Evolutionary conservation across 768 basidiomycete genomes (phyloP).

Genomic region (Collybia mongolica): DNA sequence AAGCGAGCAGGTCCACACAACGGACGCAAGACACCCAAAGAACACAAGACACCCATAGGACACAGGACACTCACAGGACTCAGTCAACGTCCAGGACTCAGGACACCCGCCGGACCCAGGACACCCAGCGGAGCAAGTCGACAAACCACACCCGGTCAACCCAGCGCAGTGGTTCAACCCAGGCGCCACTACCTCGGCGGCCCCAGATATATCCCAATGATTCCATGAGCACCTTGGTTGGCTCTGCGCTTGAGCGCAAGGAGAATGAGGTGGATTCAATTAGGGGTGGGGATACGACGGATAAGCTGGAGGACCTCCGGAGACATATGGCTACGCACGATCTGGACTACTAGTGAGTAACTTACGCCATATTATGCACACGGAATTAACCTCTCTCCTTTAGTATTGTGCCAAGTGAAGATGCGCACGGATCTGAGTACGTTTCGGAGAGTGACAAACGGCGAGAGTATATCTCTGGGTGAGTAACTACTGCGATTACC

Average conservation of each 20-base stretch:
- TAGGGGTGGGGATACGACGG: conserved; percentile 55
- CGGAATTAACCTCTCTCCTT: conserved; percentile 7
- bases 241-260: conserved; percentile 71
- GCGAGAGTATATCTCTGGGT: conserved; percentile 78
- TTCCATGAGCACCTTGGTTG: conserved; percentile 72
- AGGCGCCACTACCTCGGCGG: conserved; percentile 13
- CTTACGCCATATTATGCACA: not conserved
- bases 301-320: conserved; percentile 60
- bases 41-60: conserved; percentile 7
- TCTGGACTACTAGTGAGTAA: conserved; percentile 74
- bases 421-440: conserved; percentile 84
- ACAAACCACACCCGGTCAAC: conserved; percentile 17
- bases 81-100: conserved; percentile 17
- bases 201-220: conserved; percentile 48
- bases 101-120: conserved; percentile 27
- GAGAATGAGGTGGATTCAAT: conserved; percentile 59
- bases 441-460: conserved; percentile 76
- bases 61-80: conserved; percentile 10
- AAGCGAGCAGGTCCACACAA: conserved; percentile 33
- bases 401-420: conserved; percentile 76
- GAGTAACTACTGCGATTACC: conserved; percentile 20
- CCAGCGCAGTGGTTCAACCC: conserved; percentile 18
- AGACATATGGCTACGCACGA: conserved; percentile 65
- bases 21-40: conserved; percentile 11
- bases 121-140: conserved; percentile 21